Base-by-base conservation (phyloP, 192 early-diverging fungal species). In the Rhizoclosmatium sp. region DNA sequence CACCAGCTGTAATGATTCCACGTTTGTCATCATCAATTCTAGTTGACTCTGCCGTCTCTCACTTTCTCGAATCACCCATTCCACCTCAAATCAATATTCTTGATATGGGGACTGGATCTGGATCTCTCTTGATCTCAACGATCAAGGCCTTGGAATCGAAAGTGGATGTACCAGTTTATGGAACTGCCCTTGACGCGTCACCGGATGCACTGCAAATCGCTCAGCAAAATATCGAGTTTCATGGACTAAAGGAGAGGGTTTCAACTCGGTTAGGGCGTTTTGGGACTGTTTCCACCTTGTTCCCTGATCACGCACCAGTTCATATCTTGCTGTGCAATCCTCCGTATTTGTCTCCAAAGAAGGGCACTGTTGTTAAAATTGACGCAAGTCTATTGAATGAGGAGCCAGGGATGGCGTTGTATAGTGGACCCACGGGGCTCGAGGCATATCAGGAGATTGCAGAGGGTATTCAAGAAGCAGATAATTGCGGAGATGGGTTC, bases 21-120 rank as follows among this genome's bases (percentile, higher is more conserved):
- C 58, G 73, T 7, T 40, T n/a, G n/a, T 64, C 59, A 4, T 64
- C 59, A 10, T 19, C 39, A 7, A 64, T 75, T 46, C 73, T 75
- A 2, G 73, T 75, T 40, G 73, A 75, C 58, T 9, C 21, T 31
- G 47, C 70, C 2, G 10, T 59, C 23, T 14, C 31, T n/a, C 23
- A 14, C 10, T 42, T 46, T 9, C 41, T 69, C 46, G 40, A 47
- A 42, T 42, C 47, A 16, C 4, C 47, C 31, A 12, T 39, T 40
- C 41, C 21, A 5, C 16, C 64, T 23, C 1, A 46, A 39, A 65
- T 46, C 42, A 61, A n/a, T 21, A 47, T 78, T 44, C 65, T 78
- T 16, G 76, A 78, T 45, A 23, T 78, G 48, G 76, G 76, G 2
- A 78, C 76, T n/a, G 76, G 76, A 51, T 69, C 65, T 40, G 76